Percentiles rank a stretch among this genome's conserved stretches.
phyloP scores from a whole-genome alignment of 2,329 filamentous ascomycete genomes.

The Decorospora gaudefroyi region DNA sequence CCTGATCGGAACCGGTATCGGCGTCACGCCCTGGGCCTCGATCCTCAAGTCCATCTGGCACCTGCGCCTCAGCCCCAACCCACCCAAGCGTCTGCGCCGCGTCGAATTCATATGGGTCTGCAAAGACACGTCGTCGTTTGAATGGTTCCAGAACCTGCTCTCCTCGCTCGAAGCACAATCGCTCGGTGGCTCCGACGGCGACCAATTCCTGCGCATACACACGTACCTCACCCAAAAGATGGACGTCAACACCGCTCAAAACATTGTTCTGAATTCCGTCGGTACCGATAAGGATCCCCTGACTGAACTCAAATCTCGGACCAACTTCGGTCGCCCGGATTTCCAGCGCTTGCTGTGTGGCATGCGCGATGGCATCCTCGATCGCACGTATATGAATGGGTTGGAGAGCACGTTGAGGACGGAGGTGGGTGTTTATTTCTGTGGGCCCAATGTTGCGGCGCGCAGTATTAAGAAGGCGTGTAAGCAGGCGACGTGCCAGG shows the following conservation, averaged over 20 bases:
- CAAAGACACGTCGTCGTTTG: slow-evolving; percentile 92
- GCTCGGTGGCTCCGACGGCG: slow-evolving; percentile 63
- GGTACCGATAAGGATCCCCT: slow-evolving; percentile 86
- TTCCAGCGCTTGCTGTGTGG: slow-evolving; percentile 77
- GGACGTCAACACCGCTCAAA: slow-evolving; percentile 89
- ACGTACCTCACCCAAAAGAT: slow-evolving; percentile 95
- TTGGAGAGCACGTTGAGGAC: slow-evolving; percentile 76
- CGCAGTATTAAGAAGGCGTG: slow-evolving; percentile 84
- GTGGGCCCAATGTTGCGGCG: slow-evolving; percentile 80
- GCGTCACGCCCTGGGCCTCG: slow-evolving; percentile 83
- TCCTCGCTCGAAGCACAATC: slow-evolving; percentile 89
- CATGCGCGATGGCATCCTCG: slow-evolving; percentile 86
- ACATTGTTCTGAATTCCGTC: slow-evolving; percentile 95
- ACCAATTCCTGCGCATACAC: slow-evolving; percentile 95
- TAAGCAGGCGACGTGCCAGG: slow-evolving; percentile 69
- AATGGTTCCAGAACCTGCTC: slow-evolving; percentile 97
- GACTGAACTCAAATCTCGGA: slow-evolving; percentile 85
- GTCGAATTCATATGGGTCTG: slow-evolving; percentile 99
- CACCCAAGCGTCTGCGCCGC: slow-evolving; percentile 83
- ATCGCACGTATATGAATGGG: slow-evolving; percentile 82
- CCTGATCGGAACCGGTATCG: slow-evolving; percentile 83
- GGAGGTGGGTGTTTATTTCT: slow-evolving; percentile 97
- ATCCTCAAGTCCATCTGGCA: slow-evolving; percentile 99
- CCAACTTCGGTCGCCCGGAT: slow-evolving; percentile 93
- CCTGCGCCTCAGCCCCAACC: slow-evolving; percentile 84